Evolutionary conservation across 345 rosid genomes (phyloP).

Genomic region (Lepidium aucheri): DNA sequence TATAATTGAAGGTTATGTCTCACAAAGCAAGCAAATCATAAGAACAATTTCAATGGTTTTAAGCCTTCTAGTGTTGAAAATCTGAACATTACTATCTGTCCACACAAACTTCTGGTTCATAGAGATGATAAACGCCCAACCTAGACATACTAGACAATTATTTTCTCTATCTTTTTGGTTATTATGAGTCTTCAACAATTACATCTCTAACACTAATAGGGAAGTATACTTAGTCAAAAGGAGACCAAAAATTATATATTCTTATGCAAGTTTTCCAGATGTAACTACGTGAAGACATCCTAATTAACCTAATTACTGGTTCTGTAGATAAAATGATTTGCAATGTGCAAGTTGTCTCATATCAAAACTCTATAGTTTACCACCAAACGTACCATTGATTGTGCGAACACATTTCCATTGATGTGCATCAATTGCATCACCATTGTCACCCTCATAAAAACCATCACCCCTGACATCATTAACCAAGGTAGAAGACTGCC

Average conservation of each 20-base stretch:
- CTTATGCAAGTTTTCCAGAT: neutral
- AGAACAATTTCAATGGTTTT: neutral
- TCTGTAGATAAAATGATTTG: neutral
- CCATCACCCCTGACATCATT: conserved; percentile 33
- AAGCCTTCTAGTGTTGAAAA: neutral
- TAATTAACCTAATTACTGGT: neutral
- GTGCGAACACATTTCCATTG: conserved; percentile 91
- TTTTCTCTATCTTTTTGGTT: conserved; percentile 1
- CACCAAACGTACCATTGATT: conserved; percentile 45
- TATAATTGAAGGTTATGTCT: neutral
- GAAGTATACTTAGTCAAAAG: neutral
- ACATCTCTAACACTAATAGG: neutral
- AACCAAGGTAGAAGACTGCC: conserved; percentile 57
- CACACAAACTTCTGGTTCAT: neutral
- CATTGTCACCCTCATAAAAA: conserved; percentile 53
- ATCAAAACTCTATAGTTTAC: neutral
- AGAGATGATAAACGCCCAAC: neutral
- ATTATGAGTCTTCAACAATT: neutral
- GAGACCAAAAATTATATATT: neutral
- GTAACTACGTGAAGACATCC: neutral
- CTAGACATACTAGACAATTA: neutral
- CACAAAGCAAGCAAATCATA: neutral
- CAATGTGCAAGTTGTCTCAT: neutral
- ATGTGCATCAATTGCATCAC: conserved; percentile 86
- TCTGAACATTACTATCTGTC: neutral